Percentiles rank a stretch among this genome's conserved stretches.
These are phyloP conservation scores for Hirschfeldia incana DNA, from an alignment of 345 rosid species.

Conservation along the genomic window DNA sequence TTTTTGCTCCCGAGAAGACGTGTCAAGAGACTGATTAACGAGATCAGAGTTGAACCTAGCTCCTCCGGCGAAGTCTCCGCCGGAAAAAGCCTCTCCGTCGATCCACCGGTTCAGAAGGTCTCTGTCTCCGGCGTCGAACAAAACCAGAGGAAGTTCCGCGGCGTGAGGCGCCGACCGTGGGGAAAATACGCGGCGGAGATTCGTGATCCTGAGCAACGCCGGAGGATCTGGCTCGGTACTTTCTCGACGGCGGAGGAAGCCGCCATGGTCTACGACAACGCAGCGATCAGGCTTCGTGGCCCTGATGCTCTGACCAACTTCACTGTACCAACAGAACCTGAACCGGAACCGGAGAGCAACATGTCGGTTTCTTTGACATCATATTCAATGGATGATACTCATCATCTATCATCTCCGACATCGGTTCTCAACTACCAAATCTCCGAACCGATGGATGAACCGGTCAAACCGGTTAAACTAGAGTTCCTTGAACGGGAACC, in stretches of 20 bases:
- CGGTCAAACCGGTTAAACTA: conserved; percentile 19
- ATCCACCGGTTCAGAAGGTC: conserved; percentile 13
- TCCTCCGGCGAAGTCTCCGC: conserved; percentile 17
- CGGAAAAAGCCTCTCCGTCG: not conserved
- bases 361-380: conserved; percentile 34
- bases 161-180: conserved; percentile 92
- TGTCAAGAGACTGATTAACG: conserved; percentile 69
- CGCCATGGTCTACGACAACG: conserved; percentile 89
- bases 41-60: conserved; percentile 59
- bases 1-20: conserved; percentile 46
- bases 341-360: conserved; percentile 13
- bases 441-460: conserved; percentile 40
- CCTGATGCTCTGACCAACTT: conserved; percentile 86
- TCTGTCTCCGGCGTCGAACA: conserved; percentile 9
- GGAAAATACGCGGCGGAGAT: conserved; percentile 99
- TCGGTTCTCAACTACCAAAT: conserved; percentile 76
- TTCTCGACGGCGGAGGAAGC: conserved; percentile 94
- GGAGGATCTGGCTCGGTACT: conserved; percentile 91
- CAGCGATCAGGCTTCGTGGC: conserved; percentile 85
- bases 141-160: conserved; percentile 68
- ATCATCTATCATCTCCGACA: conserved; percentile 64
- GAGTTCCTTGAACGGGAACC: conserved; percentile 29
- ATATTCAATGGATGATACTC: conserved; percentile 63
- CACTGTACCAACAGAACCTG: conserved; percentile 43
- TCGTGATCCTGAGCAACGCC: conserved; percentile 83